A percentile compares a stretch with the other conserved stretches of the same genome.
Conservation (phyloP, 2,329 filamentous ascomycete species). For the Ascochyta lentis region DNA sequence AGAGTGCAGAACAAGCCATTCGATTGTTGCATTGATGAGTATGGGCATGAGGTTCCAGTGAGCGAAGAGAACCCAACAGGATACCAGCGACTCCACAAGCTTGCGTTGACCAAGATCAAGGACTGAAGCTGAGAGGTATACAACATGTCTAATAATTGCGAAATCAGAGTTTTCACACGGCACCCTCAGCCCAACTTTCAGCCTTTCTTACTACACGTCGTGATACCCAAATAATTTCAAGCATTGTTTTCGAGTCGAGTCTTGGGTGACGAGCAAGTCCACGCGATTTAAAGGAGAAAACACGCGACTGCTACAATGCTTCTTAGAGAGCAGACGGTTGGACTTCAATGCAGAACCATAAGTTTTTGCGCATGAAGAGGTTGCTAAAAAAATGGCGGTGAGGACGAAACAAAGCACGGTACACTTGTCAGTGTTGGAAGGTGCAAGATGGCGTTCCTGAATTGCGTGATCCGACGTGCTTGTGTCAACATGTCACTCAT, state of each 20-base stretch:
- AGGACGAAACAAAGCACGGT: background rate
- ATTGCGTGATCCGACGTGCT: slow-evolving; percentile 47
- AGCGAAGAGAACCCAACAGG: slow-evolving; percentile 21
- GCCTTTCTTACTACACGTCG: too few relatives aligned
- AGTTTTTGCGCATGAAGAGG: background rate
- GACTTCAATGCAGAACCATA: background rate
- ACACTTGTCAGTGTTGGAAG: slow-evolving; percentile 14
- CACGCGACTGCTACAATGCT: background rate
- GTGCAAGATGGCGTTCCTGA: slow-evolving; percentile 28
- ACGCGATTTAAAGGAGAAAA: too few relatives aligned
- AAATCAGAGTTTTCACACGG: too few relatives aligned
- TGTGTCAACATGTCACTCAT: slow-evolving; percentile 31
- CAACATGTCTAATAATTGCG: too few relatives aligned
- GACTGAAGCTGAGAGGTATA: background rate
- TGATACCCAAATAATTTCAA: too few relatives aligned
- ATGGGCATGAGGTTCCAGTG: slow-evolving; percentile 27
- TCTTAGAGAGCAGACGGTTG: background rate
- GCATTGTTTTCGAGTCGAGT: too few relatives aligned
- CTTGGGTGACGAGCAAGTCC: too few relatives aligned
- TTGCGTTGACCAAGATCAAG: slow-evolving; percentile 30
- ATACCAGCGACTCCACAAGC: slow-evolving; percentile 34
- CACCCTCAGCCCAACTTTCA: too few relatives aligned
- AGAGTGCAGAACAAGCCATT: slow-evolving; percentile 52
- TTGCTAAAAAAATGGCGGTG: background rate
- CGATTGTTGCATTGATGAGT: slow-evolving; percentile 43